phyloP scores from a whole-genome alignment of 2,329 filamentous ascomycete genomes.

The Escovopsis weberi region DNA sequence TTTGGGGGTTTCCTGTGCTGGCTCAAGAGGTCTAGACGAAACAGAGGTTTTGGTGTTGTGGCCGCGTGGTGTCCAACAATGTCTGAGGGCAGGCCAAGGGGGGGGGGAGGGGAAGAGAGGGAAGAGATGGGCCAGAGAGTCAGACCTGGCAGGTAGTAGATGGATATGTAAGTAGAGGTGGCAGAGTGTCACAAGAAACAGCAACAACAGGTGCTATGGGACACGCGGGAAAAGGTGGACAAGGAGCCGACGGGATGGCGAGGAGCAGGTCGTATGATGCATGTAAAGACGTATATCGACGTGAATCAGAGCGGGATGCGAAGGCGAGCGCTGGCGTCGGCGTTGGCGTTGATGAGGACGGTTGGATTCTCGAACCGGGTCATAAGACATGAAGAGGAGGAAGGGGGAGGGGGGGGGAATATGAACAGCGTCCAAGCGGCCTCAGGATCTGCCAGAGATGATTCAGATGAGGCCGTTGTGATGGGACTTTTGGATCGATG shows the following conservation, averaged over 20 bases:
- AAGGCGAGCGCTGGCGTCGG: no score
- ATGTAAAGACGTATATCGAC: no score
- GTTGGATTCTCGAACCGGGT: no score
- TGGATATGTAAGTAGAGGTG: conserved; percentile 7
- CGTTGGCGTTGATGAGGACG: no score
- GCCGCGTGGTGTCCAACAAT: neutral
- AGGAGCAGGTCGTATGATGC: neutral
- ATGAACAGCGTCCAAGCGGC: neutral
- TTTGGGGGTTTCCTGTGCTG: neutral
- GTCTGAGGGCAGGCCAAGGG: conserved; percentile 1
- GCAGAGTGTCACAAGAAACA: conserved; percentile 7
- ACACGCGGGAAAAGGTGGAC: conserved; percentile 5
- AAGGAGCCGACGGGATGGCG: neutral
- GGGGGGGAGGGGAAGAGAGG: neutral
- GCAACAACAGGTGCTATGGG: neutral
- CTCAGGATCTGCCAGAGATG: neutral
- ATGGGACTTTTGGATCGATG: no score
- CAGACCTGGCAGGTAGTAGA: neutral
- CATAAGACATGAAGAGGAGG: neutral
- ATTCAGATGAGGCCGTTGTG: neutral
- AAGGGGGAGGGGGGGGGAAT: neutral
- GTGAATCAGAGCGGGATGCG: no score
- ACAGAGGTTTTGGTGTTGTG: conserved; percentile 2
- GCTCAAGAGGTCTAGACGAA: conserved; percentile 1
- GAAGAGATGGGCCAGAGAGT: no score